Conservation (phyloP, 371 early-diverging fungal species). For the Fennellomyces sp. region DNA sequence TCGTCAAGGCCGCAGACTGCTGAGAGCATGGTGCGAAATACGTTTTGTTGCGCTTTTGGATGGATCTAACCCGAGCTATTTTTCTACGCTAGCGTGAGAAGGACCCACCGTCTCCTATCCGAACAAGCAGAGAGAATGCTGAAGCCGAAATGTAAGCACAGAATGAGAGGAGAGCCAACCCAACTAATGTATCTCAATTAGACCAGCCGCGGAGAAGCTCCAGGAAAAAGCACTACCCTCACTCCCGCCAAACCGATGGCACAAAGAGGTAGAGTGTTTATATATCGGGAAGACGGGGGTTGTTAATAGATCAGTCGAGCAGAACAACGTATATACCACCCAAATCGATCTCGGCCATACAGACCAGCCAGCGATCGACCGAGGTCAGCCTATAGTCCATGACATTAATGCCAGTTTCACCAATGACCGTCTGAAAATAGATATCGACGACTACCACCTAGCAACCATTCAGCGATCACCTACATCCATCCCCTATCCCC, state of each 20-base stretch:
- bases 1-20: background rate
- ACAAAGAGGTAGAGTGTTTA: background rate
- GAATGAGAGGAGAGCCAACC: background rate
- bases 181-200: background rate
- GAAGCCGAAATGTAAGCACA: background rate
- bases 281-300: background rate
- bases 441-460: constrained; percentile 1
- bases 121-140: background rate
- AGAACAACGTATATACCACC: background rate
- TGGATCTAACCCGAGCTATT: background rate
- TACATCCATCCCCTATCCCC: background rate
- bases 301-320: no score
- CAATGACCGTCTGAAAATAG: no score
- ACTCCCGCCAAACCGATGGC: background rate
- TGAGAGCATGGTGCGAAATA: background rate
- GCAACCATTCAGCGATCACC: constrained; percentile 1
- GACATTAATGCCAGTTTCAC: background rate
- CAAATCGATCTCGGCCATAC: no score
- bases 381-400: no score
- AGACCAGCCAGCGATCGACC: background rate
- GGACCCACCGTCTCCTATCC: background rate
- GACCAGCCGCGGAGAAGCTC: background rate
- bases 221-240: constrained; percentile 5
- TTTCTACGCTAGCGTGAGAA: background rate
- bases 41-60: background rate